Conservation (phyloP, 768 basidiomycete species). For the Mycena amicta region DNA sequence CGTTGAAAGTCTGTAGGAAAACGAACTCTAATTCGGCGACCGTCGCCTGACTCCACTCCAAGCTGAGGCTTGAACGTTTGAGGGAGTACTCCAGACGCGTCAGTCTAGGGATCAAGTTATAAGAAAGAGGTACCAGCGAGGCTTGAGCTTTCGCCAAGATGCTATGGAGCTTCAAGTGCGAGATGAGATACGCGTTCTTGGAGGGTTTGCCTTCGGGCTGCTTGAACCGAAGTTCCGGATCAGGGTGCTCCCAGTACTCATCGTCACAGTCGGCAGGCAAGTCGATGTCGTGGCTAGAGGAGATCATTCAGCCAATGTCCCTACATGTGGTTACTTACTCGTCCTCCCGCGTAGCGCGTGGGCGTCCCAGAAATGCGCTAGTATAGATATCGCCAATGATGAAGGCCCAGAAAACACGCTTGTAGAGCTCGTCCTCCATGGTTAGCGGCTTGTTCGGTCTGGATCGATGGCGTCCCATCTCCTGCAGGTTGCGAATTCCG, state of each 20-base stretch:
- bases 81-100: slow-evolving; percentile 61
- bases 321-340: no score
- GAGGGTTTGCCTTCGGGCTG: slow-evolving; percentile 65
- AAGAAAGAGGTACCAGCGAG: slow-evolving; percentile 47
- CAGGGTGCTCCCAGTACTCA: slow-evolving; percentile 68
- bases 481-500: slow-evolving; percentile 68
- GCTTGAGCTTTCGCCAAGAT: slow-evolving; percentile 62
- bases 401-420: slow-evolving; percentile 63
- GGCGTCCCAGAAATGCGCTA: slow-evolving; percentile 64
- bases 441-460: slow-evolving; percentile 35
- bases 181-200: slow-evolving; percentile 54
- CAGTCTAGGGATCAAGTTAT: background rate
- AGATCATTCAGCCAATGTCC: no score
- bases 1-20: background rate
- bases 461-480: slow-evolving; percentile 67
- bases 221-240: slow-evolving; percentile 57
- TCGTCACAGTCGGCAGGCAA: slow-evolving; percentile 62
- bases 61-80: slow-evolving; percentile 58
- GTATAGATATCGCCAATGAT: slow-evolving; percentile 36
- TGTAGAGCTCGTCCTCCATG: slow-evolving; percentile 72
- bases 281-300: slow-evolving; percentile 68
- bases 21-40: slow-evolving; percentile 64
- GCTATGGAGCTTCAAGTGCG: slow-evolving; percentile 55
- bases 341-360: slow-evolving; percentile 70
- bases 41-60: slow-evolving; percentile 62